Evolutionary conservation across 345 rosid species (phyloP).

Genomic region (Hibiscus mutabilis): DNA sequence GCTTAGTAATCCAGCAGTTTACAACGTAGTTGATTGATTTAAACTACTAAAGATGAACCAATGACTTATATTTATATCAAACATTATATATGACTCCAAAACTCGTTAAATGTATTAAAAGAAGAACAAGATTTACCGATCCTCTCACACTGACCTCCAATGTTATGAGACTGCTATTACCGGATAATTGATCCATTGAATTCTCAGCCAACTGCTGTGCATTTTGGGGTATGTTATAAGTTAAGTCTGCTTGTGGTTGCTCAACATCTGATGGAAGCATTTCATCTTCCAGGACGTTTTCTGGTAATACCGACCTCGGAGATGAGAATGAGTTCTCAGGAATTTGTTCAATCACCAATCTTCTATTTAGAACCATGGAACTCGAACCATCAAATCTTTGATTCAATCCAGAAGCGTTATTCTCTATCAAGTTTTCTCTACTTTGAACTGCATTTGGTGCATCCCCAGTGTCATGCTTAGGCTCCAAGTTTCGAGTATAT

Average conservation of each 20-base stretch:
- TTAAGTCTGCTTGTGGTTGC: slow-evolving; percentile 11
- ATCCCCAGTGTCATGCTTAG: background rate
- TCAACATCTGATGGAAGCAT: slow-evolving; percentile 18
- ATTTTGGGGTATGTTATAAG: slow-evolving; percentile 17
- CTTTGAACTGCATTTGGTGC: slow-evolving; percentile 1
- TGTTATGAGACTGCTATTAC: background rate
- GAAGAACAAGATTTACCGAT: background rate
- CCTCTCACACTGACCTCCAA: slow-evolving; percentile 21
- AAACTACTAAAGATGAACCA: background rate
- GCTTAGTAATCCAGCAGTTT: slow-evolving; percentile 1
- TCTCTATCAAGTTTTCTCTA: slow-evolving; percentile 7
- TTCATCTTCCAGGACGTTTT: slow-evolving; percentile 14
- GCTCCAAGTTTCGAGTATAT: background rate
- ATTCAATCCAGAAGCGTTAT: slow-evolving; percentile 19
- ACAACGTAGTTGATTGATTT: background rate
- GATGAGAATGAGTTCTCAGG: slow-evolving; percentile 28
- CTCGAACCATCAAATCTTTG: slow-evolving; percentile 13
- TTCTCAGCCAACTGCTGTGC: slow-evolving; percentile 9
- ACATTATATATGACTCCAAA: background rate
- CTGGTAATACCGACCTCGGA: slow-evolving; percentile 41
- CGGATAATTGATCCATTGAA: slow-evolving; percentile 10
- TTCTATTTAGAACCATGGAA: slow-evolving; percentile 7
- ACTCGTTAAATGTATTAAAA: background rate
- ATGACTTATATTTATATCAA: background rate
- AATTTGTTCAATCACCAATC: slow-evolving; percentile 13